Base-by-base conservation (phyloP, 2,329 filamentous ascomycete species). In the Colletotrichum kahawae region DNA sequence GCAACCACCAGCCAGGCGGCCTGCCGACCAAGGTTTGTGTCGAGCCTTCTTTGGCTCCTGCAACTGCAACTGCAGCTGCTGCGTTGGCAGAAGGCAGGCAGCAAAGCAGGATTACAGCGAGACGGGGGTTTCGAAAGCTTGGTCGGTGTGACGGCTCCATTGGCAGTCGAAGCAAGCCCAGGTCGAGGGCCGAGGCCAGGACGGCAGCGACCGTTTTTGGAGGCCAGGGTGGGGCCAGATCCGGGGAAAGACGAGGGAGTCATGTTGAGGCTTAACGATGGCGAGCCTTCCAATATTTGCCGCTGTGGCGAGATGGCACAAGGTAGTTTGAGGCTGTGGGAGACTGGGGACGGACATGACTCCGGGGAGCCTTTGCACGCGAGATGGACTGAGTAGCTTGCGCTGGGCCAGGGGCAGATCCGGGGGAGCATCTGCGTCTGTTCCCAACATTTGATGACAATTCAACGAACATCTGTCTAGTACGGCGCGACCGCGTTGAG, bases 101-200 rank as follows among this genome's bases (percentile, higher is more conserved):
- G 48, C 57, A 24, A 33, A 14, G 36, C 31, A 63, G 21, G 9
- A 36, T 64, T 29, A 66, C 60, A 24, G 34, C 27, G 43, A 43
- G 24, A 38, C 43, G 21, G 43, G 43, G 38, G 72, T 72, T 75
- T 75, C 63, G 71, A 51, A n/a, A 57, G 36, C 48, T 33, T 43
- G 54, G 62, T 67, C 56, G 33, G 56, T 75, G 69, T 67, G 69
- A 62, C 69, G 56, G 62, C 21, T 59, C 69, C 57, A 68, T 72
- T 72, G 62, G 72, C 57, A 21, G 33, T 31, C 24, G 63, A 62
- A 31, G 54, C 51, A 57, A 31, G 54, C 13, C 21, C 21, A 21
- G 21, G 21, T 29, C 13, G 38, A 48, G 67, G 29, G 34, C 13
- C 62, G 43, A 48, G 57, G 66, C 69, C 71, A 27, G 14, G 43